Base-by-base conservation (phyloP, 2,329 filamentous ascomycete species). In the Orbilia javanica region DNA sequence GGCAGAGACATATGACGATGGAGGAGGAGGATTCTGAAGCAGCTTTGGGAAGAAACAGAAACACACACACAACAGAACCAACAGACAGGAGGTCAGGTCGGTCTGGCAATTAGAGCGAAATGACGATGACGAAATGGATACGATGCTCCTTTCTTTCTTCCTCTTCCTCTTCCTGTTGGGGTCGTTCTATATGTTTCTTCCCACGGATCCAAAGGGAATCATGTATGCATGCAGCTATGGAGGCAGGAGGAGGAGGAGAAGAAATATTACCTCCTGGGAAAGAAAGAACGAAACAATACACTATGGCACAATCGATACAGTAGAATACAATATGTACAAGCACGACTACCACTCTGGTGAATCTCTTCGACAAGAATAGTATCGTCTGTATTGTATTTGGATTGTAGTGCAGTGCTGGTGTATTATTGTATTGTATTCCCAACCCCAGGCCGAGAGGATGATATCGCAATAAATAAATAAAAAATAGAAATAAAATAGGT, bases 221-320 rank as follows among this genome's bases (percentile, higher is more conserved):
- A 39, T 15, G n/a, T 44, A 18, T 18, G 42, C 2, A 44, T 34
- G 31, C 10, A 4, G 4, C 5, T 34, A 34, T 4, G 31, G 31
- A 34, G 31, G 31, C 4, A 10, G 31, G 4, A 34, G 11, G 42
- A 44, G 42, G 20, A 63, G 36, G 2, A 42, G 8, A 60, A 44
- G 42, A 4, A 63, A 63, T 42, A 57, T 62, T 77, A 71, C 73
- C 73, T 77, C 73, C 73, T 65, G 52, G 15, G 29, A 66, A 71
- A 44, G 5, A 44, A 44, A 44, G 42, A n/a, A 15, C 42, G 20
- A n/a, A 20, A 39, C 5, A 13, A 13, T 39, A 20, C 1, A 44
- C 6, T 15, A n/a, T 6, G 18, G 20, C 20, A 44, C 42, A 20
- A n/a, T 44, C 39, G n/a, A 44, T 48, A 25, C 18, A 48, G 20